Conservation (phyloP, 306 rosid species). For the Dicorynia guianensis region DNA sequence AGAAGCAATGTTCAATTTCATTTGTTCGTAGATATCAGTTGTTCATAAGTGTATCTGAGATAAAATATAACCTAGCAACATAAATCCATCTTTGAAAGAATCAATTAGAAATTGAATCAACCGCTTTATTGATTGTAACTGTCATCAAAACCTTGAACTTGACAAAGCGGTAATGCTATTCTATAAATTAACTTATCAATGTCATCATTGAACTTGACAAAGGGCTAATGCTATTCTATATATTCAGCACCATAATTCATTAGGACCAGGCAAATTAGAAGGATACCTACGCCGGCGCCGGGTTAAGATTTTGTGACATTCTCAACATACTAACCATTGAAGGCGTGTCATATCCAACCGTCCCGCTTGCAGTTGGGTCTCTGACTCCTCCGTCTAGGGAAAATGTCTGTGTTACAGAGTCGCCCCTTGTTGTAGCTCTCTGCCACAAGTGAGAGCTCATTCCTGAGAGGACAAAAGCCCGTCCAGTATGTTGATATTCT, state of each 20-base stretch:
- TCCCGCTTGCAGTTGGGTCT: background rate
- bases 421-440: constrained; percentile 75
- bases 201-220: too few relatives aligned
- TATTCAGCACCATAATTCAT: background rate
- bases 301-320: constrained; percentile 25
- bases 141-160: too few relatives aligned
- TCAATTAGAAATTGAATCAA: too few relatives aligned
- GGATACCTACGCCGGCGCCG: background rate
- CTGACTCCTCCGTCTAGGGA: background rate
- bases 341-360: constrained; percentile 23
- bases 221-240: too few relatives aligned
- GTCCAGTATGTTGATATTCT: constrained; percentile 61
- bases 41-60: too few relatives aligned
- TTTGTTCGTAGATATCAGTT: too few relatives aligned
- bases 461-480: constrained; percentile 73
- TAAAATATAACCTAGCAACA: too few relatives aligned
- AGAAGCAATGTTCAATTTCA: too few relatives aligned
- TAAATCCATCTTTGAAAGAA: too few relatives aligned
- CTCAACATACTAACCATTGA: constrained; percentile 26
- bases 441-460: constrained; percentile 79
- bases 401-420: constrained; percentile 43
- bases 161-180: too few relatives aligned
- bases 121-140: too few relatives aligned
- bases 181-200: too few relatives aligned
- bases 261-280: background rate